Base-by-base conservation (phyloP, 2,329 filamentous ascomycete species). In the Colletotrichum nymphaeae region DNA sequence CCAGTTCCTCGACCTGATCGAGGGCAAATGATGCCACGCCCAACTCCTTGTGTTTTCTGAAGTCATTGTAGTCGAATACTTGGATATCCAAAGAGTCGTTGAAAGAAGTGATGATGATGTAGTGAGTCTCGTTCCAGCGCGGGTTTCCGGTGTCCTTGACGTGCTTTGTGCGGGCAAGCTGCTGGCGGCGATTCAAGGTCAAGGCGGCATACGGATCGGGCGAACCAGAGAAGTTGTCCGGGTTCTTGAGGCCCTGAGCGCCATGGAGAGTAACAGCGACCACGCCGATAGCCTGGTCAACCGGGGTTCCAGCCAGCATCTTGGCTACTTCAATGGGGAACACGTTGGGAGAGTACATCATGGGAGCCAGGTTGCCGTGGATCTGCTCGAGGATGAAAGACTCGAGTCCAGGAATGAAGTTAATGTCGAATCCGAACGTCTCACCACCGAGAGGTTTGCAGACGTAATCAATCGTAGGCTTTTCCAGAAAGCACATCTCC, bases 261-360 rank as follows among this genome's bases (percentile, higher is more conserved):
- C 95, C 94, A 81, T 99, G 95, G 75, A 99, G 89, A 7, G 95
- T 98, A 74, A 99, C 88, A 28, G 96, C 96, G 66, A 99, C 84
- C 9, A 99, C 95, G 81, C 97, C 97, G 79, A 99, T 95, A 12
- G 97, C 97, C 84, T 98, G 94, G 81, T 99, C 97, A 63, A 99
- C 94, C 0, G 97, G 92, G 72, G 94, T 96, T 72, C 97, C 97
- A 56, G 96, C 94, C 76, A 99, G 88, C 94, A 99, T 97, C 88
- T 99, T 98, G 77, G 97, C 97, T 69, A 99, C 95, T 80, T 99
- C 97, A 76, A 99, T 97, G 19, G 97, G 97, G 87, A 99, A 99
- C 63, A 98, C 95, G 78, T 99, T 98, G 9, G 97, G 97, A 49
- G 92, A 93, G 81, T 99, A 99, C 95, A 99, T 98, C 93, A 99